Base-by-base conservation (phyloP, 306 rosid genomes). In the Sophora flavescens region DNA sequence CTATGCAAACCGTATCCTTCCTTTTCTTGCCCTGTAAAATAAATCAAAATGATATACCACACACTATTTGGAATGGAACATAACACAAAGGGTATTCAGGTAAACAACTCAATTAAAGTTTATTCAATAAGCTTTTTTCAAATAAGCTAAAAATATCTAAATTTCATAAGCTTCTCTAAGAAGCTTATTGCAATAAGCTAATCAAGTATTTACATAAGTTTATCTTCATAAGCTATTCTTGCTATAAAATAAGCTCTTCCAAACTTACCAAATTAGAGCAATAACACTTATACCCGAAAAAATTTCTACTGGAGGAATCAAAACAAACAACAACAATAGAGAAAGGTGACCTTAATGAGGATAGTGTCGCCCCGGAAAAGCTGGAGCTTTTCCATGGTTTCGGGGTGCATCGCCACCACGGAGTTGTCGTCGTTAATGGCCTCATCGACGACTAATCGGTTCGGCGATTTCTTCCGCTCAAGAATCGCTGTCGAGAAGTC, bases 381-480 rank as follows among this genome's bases (percentile, higher is more conserved):
- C 75, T 85, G 86, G 6, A 87, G 81, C 75, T 79, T 84, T 79
- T 87, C 88, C 90, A 87, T 81, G 58, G 85, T 84, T 3, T 79
- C 63, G 0, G 88, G 86, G 66, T 87, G 84, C 90, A 87, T 54
- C 6, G 86, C 11, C 6, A 87, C 90, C 8, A 84, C 83, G 4
- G 90, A 87, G 83, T 87, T 87, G 45, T 87, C 90, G 4, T 87
- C 88, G 82, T 84, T 84, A 51, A 84, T 56, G 15, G 88, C 88
- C 30, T 87, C 90, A 14, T 84, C 90, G 0, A 87, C 88, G 9
- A 87, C 79, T 0, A 87, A 85, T 1, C 88, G 63, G 68, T 87
- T 84, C 6, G 90, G 90, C 2, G 90, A 84, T 76, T 87, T 87
- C 69, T 87, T 87, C 16, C 90, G 83, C 83, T 87, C 88, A 64